Evolutionary conservation across 75 land plant genomes (phyloP).

Genomic region (Cryptomeria japonica): DNA sequence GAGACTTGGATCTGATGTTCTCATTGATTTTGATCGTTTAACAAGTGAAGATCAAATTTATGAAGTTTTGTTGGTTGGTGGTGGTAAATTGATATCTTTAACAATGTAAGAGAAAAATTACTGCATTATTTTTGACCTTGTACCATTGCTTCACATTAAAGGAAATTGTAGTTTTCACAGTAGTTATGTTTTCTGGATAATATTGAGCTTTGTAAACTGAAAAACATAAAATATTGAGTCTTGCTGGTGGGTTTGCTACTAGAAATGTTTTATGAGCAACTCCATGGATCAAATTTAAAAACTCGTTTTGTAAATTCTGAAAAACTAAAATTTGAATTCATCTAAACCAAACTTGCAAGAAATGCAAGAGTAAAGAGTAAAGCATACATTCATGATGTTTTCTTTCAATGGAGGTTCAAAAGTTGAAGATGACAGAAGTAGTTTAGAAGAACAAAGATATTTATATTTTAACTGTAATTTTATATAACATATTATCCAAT

Average conservation of each 20-base stretch:
- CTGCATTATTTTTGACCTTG: not conserved
- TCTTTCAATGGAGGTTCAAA: not conserved
- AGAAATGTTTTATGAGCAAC: not conserved
- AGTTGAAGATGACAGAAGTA: not conserved
- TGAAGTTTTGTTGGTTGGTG: not conserved
- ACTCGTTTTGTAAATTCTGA: not conserved
- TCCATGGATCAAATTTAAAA: not conserved
- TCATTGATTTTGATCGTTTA: not conserved
- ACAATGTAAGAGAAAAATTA: not conserved
- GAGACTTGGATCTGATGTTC: not conserved
- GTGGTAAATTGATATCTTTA: not conserved
- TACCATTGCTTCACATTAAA: not conserved
- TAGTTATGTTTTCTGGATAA: not conserved
- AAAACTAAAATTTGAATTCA: not conserved
- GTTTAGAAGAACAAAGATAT: not conserved
- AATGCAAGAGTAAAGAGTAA: not conserved
- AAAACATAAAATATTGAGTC: too few species aligned
- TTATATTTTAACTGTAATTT: too few species aligned
- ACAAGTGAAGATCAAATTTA: not conserved
- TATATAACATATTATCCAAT: not conserved
- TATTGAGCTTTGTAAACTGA: not conserved
- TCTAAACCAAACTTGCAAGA: not conserved
- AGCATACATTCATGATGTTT: not conserved
- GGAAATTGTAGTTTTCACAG: not conserved
- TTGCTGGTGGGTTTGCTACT: too few species aligned